Evolutionary conservation across 495 filamentous ascomycete genomes (phyloP).

Genomic region (Daldinia bambusicola): DNA sequence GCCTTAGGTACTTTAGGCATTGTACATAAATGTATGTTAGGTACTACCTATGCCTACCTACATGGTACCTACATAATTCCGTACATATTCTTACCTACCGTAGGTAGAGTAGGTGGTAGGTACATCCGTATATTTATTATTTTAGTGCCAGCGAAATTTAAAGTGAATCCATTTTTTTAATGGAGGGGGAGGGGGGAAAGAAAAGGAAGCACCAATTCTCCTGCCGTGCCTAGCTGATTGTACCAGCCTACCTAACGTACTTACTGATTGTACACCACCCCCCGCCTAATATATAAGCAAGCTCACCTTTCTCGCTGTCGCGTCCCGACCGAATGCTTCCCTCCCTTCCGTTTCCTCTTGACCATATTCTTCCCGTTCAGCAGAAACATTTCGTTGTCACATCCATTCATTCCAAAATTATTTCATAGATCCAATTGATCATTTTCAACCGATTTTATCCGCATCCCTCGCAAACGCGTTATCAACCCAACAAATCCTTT

Average conservation of each 20-base stretch:
- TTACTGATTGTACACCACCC: constrained; percentile 54
- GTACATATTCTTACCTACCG: no score
- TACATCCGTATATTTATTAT: constrained; percentile 16
- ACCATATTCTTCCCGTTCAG: constrained; percentile 25
- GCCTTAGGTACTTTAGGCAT: constrained; percentile 1
- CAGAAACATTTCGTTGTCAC: constrained; percentile 11
- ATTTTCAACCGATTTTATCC: constrained; percentile 24
- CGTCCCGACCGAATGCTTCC: constrained; percentile 58
- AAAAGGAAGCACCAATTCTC: constrained; percentile 21
- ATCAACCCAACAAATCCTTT: constrained; percentile 34
- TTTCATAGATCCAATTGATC: constrained; percentile 33
- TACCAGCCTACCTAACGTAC: constrained; percentile 30
- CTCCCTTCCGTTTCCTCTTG: constrained; percentile 53
- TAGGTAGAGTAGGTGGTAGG: no score
- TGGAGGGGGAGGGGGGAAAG: constrained; percentile 24
- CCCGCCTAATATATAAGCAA: constrained; percentile 62
- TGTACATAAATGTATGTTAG: no score
- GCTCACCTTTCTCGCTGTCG: constrained; percentile 53
- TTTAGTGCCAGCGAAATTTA: constrained; percentile 32
- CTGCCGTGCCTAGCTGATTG: constrained; percentile 39
- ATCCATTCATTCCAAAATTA: constrained; percentile 16
- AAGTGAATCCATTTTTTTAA: constrained; percentile 22
- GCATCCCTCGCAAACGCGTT: constrained; percentile 18
- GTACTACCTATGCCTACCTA: no score
- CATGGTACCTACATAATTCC: no score